Conservation (phyloP, 129 eudicot genomes). For the Silybum marianum region DNA sequence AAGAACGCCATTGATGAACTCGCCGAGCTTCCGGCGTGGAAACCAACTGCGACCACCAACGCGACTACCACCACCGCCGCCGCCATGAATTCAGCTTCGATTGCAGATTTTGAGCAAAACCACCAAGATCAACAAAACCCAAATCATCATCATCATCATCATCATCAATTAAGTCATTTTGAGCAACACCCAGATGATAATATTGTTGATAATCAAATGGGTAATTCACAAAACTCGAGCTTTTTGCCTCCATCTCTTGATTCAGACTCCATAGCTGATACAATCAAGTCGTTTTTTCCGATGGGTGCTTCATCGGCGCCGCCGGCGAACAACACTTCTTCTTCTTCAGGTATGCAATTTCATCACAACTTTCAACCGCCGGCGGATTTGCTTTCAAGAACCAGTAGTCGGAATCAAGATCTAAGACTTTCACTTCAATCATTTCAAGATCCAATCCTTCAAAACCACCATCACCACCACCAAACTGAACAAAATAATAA, state of each 20-base stretch:
- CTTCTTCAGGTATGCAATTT: constrained; percentile 45
- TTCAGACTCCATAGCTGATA: constrained; percentile 85
- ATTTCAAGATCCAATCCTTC: constrained; percentile 74
- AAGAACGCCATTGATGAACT: constrained; percentile 87
- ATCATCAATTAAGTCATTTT: constrained; percentile 36
- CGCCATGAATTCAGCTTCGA: constrained; percentile 9
- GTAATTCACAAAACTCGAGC: constrained; percentile 46
- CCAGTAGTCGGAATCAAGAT: constrained; percentile 66
- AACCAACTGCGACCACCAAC: constrained; percentile 41
- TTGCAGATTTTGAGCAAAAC: constrained; percentile 36
- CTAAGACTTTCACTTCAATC: constrained; percentile 77
- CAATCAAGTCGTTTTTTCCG: constrained; percentile 92
- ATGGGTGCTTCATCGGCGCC: constrained; percentile 63
- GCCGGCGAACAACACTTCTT: constrained; percentile 21
- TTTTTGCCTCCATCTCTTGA: constrained; percentile 83
- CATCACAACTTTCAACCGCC: constrained; percentile 39
- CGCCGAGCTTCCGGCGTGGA: constrained; percentile 90
- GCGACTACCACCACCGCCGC: constrained; percentile 4
- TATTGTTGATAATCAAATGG: constrained; percentile 29
- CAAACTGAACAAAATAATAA: constrained; percentile 5
- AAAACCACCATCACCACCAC: constrained; percentile 18
- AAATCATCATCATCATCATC: constrained; percentile 22
- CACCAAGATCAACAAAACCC: constrained; percentile 36
- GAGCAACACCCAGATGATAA: constrained; percentile 33
- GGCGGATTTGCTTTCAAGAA: constrained; percentile 49